Conservation (phyloP, 352 stramenopile genomes). For the Phytopythium mirpurense region DNA sequence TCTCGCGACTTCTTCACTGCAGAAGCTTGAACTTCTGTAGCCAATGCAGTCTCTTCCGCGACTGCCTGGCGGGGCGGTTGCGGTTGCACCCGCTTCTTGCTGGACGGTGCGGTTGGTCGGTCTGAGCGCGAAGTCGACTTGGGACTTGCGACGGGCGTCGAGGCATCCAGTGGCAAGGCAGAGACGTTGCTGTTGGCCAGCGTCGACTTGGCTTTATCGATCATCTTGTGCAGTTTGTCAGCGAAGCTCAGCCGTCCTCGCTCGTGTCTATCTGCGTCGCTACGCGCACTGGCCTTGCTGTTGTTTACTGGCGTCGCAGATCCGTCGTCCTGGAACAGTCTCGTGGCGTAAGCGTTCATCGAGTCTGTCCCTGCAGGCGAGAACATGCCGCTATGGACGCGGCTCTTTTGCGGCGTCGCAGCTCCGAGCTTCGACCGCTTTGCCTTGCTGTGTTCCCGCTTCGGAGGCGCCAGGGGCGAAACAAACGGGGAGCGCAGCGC, state of each 20-base stretch:
- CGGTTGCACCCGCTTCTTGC: slow-evolving; percentile 1
- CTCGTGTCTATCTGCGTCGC: slow-evolving; percentile 28
- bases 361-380: slow-evolving; percentile 24
- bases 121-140: background rate
- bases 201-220: slow-evolving; percentile 75
- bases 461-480: slow-evolving; percentile 22
- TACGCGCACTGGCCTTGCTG: slow-evolving; percentile 8
- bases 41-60: too few species aligned
- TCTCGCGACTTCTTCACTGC: background rate
- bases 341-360: slow-evolving; percentile 56
- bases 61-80: background rate
- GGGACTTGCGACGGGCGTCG: background rate
- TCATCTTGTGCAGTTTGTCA: slow-evolving; percentile 86
- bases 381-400: slow-evolving; percentile 6
- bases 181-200: slow-evolving; percentile 30
- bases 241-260: slow-evolving; percentile 71
- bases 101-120: background rate
- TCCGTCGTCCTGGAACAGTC: slow-evolving; percentile 55
- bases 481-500: slow-evolving; percentile 21
- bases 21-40: background rate
- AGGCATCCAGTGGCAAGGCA: slow-evolving; percentile 1
- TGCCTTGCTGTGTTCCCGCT: slow-evolving; percentile 17
- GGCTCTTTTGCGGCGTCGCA: slow-evolving; percentile 14
- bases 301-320: slow-evolving; percentile 5
- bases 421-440: slow-evolving; percentile 19